These are phyloP conservation scores for Mortierella alpina DNA, from an alignment of 192 early-diverging fungal genomes.

Conservation along the genomic window DNA sequence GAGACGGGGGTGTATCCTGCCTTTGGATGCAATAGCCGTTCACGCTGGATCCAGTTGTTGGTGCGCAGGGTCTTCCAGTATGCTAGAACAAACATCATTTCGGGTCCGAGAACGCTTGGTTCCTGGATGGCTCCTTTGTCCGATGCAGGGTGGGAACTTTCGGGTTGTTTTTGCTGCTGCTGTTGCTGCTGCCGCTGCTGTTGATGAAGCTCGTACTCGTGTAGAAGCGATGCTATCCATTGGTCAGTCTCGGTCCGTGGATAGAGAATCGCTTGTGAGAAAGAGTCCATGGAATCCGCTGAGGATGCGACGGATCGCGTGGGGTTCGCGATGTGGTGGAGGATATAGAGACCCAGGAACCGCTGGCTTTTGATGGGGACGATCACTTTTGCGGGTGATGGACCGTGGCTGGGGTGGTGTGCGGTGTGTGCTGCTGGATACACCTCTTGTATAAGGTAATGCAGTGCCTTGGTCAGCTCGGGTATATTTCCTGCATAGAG, in stretches of 20 bases:
- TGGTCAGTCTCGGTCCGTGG: slow-evolving; percentile 37
- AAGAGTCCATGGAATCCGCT: not conserved
- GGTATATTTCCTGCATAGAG: slow-evolving; percentile 46
- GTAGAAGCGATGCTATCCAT: slow-evolving; percentile 17
- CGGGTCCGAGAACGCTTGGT: not conserved
- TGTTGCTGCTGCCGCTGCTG: not conserved
- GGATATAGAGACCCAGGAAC: slow-evolving; percentile 34
- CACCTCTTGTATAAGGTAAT: slow-evolving; percentile 33
- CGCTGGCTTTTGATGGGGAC: slow-evolving; percentile 19
- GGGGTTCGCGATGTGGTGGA: slow-evolving; percentile 22
- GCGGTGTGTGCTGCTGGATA: slow-evolving; percentile 20
- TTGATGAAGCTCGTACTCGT: slow-evolving; percentile 14
- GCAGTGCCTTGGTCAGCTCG: slow-evolving; percentile 43
- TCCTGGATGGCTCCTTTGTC: no score
- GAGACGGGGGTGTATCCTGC: not conserved
- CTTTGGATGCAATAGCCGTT: slow-evolving; percentile 13
- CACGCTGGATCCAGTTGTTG: slow-evolving; percentile 32
- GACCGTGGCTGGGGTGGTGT: not conserved
- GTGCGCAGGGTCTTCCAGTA: slow-evolving; percentile 34
- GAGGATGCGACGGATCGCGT: not conserved
- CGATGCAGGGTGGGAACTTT: no score
- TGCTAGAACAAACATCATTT: slow-evolving; percentile 12
- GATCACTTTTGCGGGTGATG: not conserved
- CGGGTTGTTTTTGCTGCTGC: not conserved
- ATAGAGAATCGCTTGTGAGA: slow-evolving; percentile 1